phyloP scores from a whole-genome alignment of 2,329 filamentous ascomycete genomes.

The Aspergillus sojae region DNA sequence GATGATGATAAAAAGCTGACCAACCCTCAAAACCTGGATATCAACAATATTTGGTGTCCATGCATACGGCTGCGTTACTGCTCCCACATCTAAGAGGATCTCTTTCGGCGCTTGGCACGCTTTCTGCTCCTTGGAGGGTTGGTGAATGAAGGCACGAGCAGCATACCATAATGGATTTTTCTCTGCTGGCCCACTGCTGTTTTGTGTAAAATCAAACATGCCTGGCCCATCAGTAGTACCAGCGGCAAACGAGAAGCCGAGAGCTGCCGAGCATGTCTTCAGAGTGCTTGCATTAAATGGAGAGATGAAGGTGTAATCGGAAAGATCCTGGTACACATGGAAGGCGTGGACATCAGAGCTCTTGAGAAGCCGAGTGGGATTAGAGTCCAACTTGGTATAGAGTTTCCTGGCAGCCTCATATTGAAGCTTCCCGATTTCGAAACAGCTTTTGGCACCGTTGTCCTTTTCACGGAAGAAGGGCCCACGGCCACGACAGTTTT shows the following conservation, averaged over 20 bases:
- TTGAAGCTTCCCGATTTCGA: conserved; percentile 52
- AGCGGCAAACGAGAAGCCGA: conserved; percentile 91
- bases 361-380: conserved; percentile 47
- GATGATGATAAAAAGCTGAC: conserved; percentile 81
- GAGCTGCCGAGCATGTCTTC: conserved; percentile 78
- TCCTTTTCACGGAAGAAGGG: conserved; percentile 49
- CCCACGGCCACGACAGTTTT: conserved; percentile 49
- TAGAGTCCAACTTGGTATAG: conserved; percentile 58
- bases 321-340: conserved; percentile 84
- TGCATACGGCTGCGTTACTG: conserved; percentile 73
- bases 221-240: conserved; percentile 92
- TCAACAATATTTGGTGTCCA: conserved; percentile 95
- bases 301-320: conserved; percentile 71
- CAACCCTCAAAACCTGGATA: conserved; percentile 80
- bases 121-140: conserved; percentile 69
- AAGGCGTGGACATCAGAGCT: conserved; percentile 75
- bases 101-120: conserved; percentile 81
- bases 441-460: conserved; percentile 52
- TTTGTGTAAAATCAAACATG: conserved; percentile 91
- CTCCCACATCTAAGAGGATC: conserved; percentile 84
- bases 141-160: conserved; percentile 72
- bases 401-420: conserved; percentile 50
- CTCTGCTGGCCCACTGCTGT: conserved; percentile 70
- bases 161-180: conserved; percentile 78
- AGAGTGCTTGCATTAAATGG: conserved; percentile 65